Base-by-base conservation (phyloP, 176 grass and related monocot species). In the Juncus inflexus region DNA sequence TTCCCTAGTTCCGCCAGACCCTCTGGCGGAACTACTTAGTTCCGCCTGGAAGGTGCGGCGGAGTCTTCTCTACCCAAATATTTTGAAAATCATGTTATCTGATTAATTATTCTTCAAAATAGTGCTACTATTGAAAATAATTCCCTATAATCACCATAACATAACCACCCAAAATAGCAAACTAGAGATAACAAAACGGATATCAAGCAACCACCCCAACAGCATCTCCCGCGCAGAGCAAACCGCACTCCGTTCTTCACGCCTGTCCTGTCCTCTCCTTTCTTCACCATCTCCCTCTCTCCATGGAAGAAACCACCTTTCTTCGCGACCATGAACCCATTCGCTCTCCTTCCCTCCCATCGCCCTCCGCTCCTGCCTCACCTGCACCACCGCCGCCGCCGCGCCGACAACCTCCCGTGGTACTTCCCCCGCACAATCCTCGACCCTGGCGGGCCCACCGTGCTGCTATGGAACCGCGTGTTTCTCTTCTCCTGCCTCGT, bases 401-500 rank as follows among this genome's bases (percentile, higher is more conserved):
- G 16, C 53, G 16, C 39, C 19, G 2, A 14, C 50, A 54, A 11
- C 60, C 5, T 35, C 36, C 72, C 15, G 15, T 42, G 58, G 65
- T 70, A 53, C 75, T 39, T 5, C 9, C 87, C 92, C 11, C 83
- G 77, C 4, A 78, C 78, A 47, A 97, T 97, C 74, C 92, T 97
- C 15, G 92, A 97, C 85, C 92, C 92, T 1, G 92, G 92, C 2
- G 87, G 90, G 50, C 87, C 84, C 5, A 78, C 57, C 11, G 84
- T 97, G 12, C 87, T 97, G 51, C 16, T 63, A 39, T 97, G 92
- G 92, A 85, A 97, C 74, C 82, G 84, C 9, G 52, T 91, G 12
- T 97, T 97, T 77, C 85, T 97, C 37, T 62, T 97, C 35, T 79
- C 70, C 41, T 91, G 87, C 74, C 80, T 97, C 57, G 65, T 90